Evolutionary conservation across 75 land plant species (phyloP).

Genomic region (Pinus taeda): DNA sequence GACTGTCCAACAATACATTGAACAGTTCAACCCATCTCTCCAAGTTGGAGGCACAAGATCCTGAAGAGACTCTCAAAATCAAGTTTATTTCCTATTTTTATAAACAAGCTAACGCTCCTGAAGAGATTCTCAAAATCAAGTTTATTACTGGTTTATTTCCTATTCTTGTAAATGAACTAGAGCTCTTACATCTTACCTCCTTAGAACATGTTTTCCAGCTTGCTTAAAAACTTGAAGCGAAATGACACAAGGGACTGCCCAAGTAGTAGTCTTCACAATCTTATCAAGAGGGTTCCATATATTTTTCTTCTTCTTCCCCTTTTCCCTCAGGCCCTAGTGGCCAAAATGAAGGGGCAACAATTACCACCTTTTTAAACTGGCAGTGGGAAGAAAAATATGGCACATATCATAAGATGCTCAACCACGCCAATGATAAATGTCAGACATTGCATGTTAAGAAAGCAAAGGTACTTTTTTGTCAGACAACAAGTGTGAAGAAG

Average conservation of each 20-base stretch:
- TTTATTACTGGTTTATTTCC: too few relatives aligned
- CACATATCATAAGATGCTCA: too few relatives aligned
- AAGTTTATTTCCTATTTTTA: not conserved
- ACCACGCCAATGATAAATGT: too few relatives aligned
- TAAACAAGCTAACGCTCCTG: not conserved
- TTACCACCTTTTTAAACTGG: not conserved
- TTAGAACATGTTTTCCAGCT: not conserved
- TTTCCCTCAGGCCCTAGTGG: not conserved
- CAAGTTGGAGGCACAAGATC: not conserved
- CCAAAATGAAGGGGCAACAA: not conserved
- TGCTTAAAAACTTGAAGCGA: not conserved
- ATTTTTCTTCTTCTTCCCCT: not conserved
- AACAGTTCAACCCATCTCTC: not conserved
- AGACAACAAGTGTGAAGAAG: too few relatives aligned
- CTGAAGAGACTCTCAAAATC: not conserved
- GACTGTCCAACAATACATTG: not conserved
- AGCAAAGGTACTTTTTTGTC: too few relatives aligned
- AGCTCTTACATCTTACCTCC: not conserved
- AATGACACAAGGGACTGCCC: not conserved
- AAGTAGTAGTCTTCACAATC: not conserved
- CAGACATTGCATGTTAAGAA: too few relatives aligned
- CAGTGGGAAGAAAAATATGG: too few relatives aligned
- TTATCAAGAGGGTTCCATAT: not conserved
- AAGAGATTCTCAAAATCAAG: too few relatives aligned
- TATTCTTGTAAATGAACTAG: not conserved